Evolutionary conservation across 345 rosid genomes (phyloP).

Genomic region (Hypericum androsaemum): DNA sequence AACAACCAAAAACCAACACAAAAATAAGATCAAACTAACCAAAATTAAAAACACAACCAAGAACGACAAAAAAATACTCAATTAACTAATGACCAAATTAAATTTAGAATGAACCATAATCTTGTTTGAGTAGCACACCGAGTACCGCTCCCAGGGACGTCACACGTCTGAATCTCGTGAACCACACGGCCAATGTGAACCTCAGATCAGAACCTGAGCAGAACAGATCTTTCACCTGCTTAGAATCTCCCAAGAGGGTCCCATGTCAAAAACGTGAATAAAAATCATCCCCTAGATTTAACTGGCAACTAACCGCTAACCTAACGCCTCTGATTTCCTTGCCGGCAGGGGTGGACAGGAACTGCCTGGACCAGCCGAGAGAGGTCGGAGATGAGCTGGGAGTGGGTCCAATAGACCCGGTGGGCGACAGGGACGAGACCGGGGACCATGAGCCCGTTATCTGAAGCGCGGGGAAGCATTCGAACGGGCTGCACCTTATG

Average conservation of each 20-base stretch:
- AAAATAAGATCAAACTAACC: too few relatives aligned
- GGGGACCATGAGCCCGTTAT: constrained; percentile 68
- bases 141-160: constrained; percentile 54
- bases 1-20: too few relatives aligned
- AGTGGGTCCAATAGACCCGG: constrained; percentile 44
- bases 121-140: constrained; percentile 69
- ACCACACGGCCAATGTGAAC: constrained; percentile 61
- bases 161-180: constrained; percentile 69
- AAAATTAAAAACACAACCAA: too few relatives aligned
- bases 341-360: constrained; percentile 69
- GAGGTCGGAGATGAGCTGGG: constrained; percentile 43
- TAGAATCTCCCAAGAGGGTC: background rate
- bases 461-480: constrained; percentile 56
- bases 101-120: too few relatives aligned
- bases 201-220: constrained; percentile 54
- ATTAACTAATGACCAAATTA: too few relatives aligned
- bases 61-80: too few relatives aligned
- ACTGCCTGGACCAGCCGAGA: constrained; percentile 35
- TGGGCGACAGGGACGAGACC: constrained; percentile 58
- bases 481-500: constrained; percentile 62
- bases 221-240: background rate
- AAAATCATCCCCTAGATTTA: too few relatives aligned
- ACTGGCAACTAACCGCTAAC: background rate
- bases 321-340: background rate
- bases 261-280: too few relatives aligned